Evolutionary conservation across 2,329 filamentous ascomycete genomes (phyloP), one percentile per base, ranked within the genome.

Genomic region (Calonectria henricotiae): DNA sequence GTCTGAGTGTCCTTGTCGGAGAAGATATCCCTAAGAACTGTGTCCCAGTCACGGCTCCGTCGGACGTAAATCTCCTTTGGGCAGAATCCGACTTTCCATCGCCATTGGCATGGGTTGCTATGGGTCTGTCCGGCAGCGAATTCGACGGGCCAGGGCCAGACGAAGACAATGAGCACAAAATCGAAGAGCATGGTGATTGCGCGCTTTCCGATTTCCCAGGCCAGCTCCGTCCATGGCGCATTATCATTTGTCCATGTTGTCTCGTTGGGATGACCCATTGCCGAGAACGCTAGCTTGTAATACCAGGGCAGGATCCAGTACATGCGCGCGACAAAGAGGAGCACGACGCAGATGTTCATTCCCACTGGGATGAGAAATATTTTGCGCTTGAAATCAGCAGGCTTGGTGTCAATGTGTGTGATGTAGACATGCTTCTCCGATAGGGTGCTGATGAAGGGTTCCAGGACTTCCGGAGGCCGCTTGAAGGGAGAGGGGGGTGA

Each of bases 61-160:
- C 95, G 89, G 39, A 98, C 92, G 71, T 97, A 92, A 60, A 98
- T 87, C 85, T 98, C 96, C 73, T 90, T 87, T 54, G 91, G 87
- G n/a, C 89, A 87, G 81, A 98, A 98, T 7, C 95, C 94, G 41
- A 95, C 83, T 35, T 81, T 86, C 82, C 89, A 89, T 60, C 95
- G 90, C 94, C 95, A 98, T 44, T 83, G 81, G 43, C 91, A 85
- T 0, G 95, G 94, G 73, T 84, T 93, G 77, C 85, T 88, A 74
- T 88, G 83, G 11, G 80, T 82, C 69, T 81, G 82, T 68, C 91
- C 92, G 15, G 91, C 80, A 76, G 92, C 88, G 81, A 97, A 95
- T 74, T 92, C 90, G 62, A 90, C 82, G 0, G 93, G 93, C 93
- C 93, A 95, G 8, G 91, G 89, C 84, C 91, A 91, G 67, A 95